Evolutionary conservation across 2,329 filamentous ascomycete genomes (phyloP).

Genomic region (Fusarium xyrophilum): DNA sequence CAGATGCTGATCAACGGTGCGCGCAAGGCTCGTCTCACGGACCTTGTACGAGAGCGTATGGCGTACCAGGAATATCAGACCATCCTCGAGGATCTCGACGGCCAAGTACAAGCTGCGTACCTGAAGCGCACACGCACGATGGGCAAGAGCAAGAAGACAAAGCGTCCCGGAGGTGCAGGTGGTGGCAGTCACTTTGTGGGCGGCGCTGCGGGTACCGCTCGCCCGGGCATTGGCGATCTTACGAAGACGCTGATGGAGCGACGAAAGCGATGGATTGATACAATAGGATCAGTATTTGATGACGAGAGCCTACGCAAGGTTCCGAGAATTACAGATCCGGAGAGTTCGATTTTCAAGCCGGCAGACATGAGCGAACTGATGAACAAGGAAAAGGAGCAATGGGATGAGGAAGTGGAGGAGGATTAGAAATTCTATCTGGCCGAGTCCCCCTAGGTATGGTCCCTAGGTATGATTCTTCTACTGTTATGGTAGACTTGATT

Average conservation of each 20-base stretch:
- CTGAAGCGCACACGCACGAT: slow-evolving; percentile 94
- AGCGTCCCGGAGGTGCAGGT: slow-evolving; percentile 76
- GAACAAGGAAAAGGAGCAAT: slow-evolving; percentile 78
- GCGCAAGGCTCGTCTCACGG: slow-evolving; percentile 83
- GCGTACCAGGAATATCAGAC: slow-evolving; percentile 96
- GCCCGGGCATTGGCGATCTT: slow-evolving; percentile 87
- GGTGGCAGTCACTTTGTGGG: slow-evolving; percentile 71
- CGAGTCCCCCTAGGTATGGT: slow-evolving; percentile 5
- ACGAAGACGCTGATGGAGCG: slow-evolving; percentile 94
- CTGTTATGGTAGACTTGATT: slow-evolving; percentile 2
- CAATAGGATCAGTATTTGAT: slow-evolving; percentile 88
- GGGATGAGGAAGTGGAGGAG: slow-evolving; percentile 81
- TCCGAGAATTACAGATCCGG: slow-evolving; percentile 69
- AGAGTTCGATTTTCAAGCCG: slow-evolving; percentile 75
- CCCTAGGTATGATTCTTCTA: background rate
- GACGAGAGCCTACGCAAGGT: slow-evolving; percentile 78
- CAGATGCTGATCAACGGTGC: slow-evolving; percentile 89
- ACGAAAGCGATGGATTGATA: slow-evolving; percentile 86
- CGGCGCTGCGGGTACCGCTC: slow-evolving; percentile 67
- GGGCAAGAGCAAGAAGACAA: slow-evolving; percentile 92
- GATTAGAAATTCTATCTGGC: slow-evolving; percentile 48
- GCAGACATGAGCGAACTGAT: slow-evolving; percentile 75
- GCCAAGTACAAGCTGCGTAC: slow-evolving; percentile 92
- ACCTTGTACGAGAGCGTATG: slow-evolving; percentile 90
- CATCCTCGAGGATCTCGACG: slow-evolving; percentile 95